These are phyloP conservation scores for Protomyces arabidopsidicola DNA, from an alignment of 1,139 yeast genomes.

Conservation along the genomic window DNA sequence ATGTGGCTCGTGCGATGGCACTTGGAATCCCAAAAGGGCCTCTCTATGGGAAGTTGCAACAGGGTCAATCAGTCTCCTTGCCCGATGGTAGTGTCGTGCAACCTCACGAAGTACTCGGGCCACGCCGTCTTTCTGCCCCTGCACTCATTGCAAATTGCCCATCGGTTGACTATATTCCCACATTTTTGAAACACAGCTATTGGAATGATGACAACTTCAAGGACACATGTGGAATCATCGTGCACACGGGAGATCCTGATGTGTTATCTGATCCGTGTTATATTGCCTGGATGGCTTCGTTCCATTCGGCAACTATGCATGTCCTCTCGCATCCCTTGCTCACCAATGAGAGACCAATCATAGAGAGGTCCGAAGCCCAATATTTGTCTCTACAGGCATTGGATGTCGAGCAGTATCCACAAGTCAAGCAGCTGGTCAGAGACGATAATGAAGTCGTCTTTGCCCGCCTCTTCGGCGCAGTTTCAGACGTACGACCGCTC, in stretches of 20 bases:
- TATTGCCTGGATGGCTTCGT: conserved; percentile 20
- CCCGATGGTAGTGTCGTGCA: conserved; percentile 55
- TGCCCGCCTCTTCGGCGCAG: neutral
- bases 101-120: conserved; percentile 72
- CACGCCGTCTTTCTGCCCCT: conserved; percentile 54
- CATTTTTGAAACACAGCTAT: conserved; percentile 29
- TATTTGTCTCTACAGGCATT: neutral
- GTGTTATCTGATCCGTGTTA: conserved; percentile 21
- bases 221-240: conserved; percentile 36
- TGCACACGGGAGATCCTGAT: conserved; percentile 34
- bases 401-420: neutral
- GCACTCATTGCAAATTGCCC: conserved; percentile 76
- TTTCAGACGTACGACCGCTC: neutral
- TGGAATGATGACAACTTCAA: conserved; percentile 33
- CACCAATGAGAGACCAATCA: neutral
- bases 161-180: conserved; percentile 46
- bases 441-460: neutral
- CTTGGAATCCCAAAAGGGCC: conserved; percentile 69
- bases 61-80: conserved; percentile 48
- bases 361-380: neutral
- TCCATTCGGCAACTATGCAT: conserved; percentile 9
- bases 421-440: neutral
- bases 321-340: neutral
- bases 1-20: conserved; percentile 57
- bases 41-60: conserved; percentile 26